A percentile compares a stretch with the other conserved stretches of the same genome.
phyloP scores from a whole-genome alignment of 768 basidiomycete genomes.

The Leucocoprinus birnbaumii region DNA sequence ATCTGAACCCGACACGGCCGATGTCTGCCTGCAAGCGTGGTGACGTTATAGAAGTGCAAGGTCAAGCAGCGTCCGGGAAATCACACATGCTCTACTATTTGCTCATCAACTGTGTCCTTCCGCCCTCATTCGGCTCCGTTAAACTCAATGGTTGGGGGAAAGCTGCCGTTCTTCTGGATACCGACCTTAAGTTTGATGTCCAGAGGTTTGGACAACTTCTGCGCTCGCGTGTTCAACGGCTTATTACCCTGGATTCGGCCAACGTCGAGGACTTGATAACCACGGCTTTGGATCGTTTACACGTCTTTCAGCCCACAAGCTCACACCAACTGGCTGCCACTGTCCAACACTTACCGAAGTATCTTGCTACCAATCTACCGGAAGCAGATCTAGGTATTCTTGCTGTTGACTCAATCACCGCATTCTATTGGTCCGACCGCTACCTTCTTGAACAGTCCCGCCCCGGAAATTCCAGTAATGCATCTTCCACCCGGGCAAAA shows the following conservation, averaged over 20 bases:
- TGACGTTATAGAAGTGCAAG: conserved; percentile 76
- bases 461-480: conserved; percentile 11
- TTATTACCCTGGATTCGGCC: conserved; percentile 21
- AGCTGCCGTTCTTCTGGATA: conserved; percentile 67
- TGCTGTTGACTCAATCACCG: conserved; percentile 71
- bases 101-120: conserved; percentile 56
- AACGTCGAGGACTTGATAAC: conserved; percentile 13
- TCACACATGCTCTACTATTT: conserved; percentile 73
- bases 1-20: conserved; percentile 15
- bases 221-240: conserved; percentile 36
- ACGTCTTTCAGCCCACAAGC: conserved; percentile 68
- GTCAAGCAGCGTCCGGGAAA: conserved; percentile 72
- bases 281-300: conserved; percentile 48
- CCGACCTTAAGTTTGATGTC: conserved; percentile 63
- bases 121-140: conserved; percentile 28
- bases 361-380: conserved; percentile 46
- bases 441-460: conserved; percentile 56
- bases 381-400: conserved; percentile 61
- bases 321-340: conserved; percentile 69
- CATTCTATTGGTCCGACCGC: conserved; percentile 79
- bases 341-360: conserved; percentile 52
- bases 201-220: conserved; percentile 53
- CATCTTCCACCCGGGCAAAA: conserved; percentile 11
- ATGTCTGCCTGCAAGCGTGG: conserved; percentile 34
- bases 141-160: conserved; percentile 59